Base-by-base conservation (phyloP, 2,329 filamentous ascomycete genomes). In the Hypoxylon sp. region DNA sequence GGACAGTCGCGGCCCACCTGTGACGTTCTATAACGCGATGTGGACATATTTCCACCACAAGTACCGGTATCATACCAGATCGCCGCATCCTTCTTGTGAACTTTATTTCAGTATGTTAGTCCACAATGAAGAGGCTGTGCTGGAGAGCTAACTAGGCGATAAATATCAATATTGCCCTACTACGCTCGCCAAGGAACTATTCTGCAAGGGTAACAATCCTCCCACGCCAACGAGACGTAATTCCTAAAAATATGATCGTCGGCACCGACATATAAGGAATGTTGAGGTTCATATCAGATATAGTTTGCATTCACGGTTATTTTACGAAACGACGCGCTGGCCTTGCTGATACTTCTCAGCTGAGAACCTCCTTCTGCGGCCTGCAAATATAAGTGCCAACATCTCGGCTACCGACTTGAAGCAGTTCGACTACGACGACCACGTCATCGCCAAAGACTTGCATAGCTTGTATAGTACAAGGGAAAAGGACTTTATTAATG, bases 111-210 rank as follows among this genome's bases (percentile, higher is more conserved):
- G 2, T 43, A 17, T 48, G n/a, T 5, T 21, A n/a, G 10, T 17
- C 41, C 23, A 48, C 7, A n/a, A 28, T n/a, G 28, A 23, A 19
- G 51, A 28, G 32, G 51, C 60, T 46, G 19, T 38, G 48, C 32
- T 13, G 19, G 30, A 2, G 10, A 34, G 32, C 59, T 52, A 55
- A 51, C 46, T 43, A 49, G 50, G 49, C 10, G 4, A 28, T 14
- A 14, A 21, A 45, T 43, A 48, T 30, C 28, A 9, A 30, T 55
- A 25, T 21, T 63, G 49, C 43, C 46, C 41, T 49, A 41, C 55
- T 55, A 50, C 48, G 25, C 14, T n/a, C 17, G 60, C 65, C 61
- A 65, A 65, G 57, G 36, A 61, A n/a, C 46, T 45, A 50, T 30
- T 23, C n/a, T 7, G n/a, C 34, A 50, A 60, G 56, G 36, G 51